A percentile compares a stretch with the other conserved stretches of the same genome.
These are phyloP conservation scores for Solanum rostratum DNA, from an alignment of 257 asterid genomes.

Conservation along the genomic window DNA sequence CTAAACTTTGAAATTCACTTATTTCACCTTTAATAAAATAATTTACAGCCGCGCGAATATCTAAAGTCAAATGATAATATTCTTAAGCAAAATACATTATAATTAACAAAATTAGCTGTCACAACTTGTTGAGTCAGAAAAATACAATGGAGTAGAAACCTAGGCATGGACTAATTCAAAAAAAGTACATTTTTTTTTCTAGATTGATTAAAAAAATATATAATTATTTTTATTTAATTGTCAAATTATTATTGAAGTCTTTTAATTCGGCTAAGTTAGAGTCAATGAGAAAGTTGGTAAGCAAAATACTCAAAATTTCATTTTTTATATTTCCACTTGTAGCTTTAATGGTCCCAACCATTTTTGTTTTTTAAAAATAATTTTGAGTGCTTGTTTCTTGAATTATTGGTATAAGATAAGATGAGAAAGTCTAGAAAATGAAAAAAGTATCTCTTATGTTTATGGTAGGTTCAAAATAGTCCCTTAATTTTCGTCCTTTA, in stretches of 20 bases:
- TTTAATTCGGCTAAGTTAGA: not conserved
- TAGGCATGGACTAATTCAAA: not conserved
- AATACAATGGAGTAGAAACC: not conserved
- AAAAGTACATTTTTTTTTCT: not conserved
- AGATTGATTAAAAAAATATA: not conserved
- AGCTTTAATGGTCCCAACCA: not conserved
- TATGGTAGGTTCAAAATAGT: not conserved
- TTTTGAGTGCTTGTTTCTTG: not conserved
- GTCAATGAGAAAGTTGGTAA: not conserved
- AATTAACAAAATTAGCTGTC: not conserved
- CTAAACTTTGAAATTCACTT: not conserved
- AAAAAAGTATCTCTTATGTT: not conserved
- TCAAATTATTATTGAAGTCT: not conserved
- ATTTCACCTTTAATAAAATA: not conserved
- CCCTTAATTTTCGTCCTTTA: not conserved
- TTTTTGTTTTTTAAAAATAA: not conserved
- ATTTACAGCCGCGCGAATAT: not conserved
- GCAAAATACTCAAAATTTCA: not conserved
- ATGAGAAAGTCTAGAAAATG: not conserved
- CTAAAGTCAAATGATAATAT: accelerated
- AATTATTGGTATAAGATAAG: not conserved
- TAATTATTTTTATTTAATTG: not conserved
- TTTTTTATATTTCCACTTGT: not conserved
- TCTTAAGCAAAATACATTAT: not conserved
- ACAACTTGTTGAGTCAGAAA: not conserved